Evolutionary conservation across 768 basidiomycete species (phyloP).

Genomic region (Leccinellum albellum): DNA sequence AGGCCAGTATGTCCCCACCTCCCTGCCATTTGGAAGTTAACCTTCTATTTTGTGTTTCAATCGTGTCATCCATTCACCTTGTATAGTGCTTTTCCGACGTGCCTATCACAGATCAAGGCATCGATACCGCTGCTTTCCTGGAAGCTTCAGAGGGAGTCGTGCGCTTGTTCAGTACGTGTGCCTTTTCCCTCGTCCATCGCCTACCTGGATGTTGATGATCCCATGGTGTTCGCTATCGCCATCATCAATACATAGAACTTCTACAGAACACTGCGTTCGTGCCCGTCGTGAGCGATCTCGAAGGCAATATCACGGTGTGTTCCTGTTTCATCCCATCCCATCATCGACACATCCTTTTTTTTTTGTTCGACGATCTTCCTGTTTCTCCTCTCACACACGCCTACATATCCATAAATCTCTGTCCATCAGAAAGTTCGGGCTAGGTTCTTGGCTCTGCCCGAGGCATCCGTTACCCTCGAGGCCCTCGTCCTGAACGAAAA

Average conservation of each 20-base stretch:
- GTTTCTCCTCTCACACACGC: background rate
- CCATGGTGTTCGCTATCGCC: background rate
- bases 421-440: conserved; percentile 78
- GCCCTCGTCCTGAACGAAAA: conserved; percentile 80
- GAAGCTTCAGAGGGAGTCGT: conserved; percentile 87
- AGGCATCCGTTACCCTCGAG: conserved; percentile 74
- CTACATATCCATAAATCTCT: background rate
- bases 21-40: background rate
- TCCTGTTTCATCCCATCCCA: background rate
- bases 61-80: background rate
- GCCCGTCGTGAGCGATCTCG: conserved; percentile 81
- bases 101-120: conserved; percentile 75
- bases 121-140: conserved; percentile 85
- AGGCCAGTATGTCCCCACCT: conserved; percentile 36
- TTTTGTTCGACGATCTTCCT: background rate
- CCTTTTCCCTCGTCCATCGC: background rate
- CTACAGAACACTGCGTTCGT: conserved; percentile 54
- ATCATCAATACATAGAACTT: conserved; percentile 14
- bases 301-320: conserved; percentile 85
- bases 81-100: conserved; percentile 91
- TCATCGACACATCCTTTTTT: background rate
- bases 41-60: background rate
- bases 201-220: background rate
- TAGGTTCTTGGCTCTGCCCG: conserved; percentile 66
- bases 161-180: conserved; percentile 76